Evolutionary conservation across 2,329 filamentous ascomycete species (phyloP).

Genomic region (Gliomastix tumulicola): DNA sequence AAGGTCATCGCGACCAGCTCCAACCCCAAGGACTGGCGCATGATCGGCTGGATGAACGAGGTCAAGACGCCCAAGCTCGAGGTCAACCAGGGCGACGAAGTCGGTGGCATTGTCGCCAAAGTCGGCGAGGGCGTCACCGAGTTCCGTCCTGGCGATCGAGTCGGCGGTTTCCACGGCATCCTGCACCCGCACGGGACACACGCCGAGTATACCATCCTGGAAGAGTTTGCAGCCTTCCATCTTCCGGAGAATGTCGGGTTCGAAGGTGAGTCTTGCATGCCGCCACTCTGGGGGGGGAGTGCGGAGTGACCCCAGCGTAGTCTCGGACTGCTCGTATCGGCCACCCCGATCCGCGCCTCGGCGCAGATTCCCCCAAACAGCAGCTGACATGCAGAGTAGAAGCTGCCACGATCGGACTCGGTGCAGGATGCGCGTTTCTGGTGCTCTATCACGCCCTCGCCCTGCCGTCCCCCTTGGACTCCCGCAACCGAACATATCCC

Average conservation of each 20-base stretch:
- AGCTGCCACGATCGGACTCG: constrained; percentile 49
- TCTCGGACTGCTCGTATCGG: too few species aligned
- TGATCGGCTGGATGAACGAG: constrained; percentile 1
- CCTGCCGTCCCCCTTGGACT: constrained; percentile 41
- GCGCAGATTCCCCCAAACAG: too few species aligned
- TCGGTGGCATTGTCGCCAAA: constrained; percentile 12
- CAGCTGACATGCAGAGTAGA: too few species aligned
- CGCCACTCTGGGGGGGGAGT: too few species aligned
- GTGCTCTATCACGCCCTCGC: constrained; percentile 38
- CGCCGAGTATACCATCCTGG: constrained; percentile 53
- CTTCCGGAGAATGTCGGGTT: constrained; percentile 38
- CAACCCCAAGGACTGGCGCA: constrained; percentile 15
- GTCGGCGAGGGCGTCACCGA: constrained; percentile 10
- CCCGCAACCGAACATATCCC: constrained; percentile 16
- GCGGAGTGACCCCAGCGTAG: too few species aligned
- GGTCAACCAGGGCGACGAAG: constrained; percentile 16
- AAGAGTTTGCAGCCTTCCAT: constrained; percentile 47
- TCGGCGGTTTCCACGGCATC: constrained; percentile 43
- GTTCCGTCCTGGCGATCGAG: constrained; percentile 29
- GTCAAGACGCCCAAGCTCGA: constrained; percentile 6
- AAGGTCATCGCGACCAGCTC: constrained; percentile 10
- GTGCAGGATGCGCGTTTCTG: constrained; percentile 45
- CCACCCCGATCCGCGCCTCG: too few species aligned
- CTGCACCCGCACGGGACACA: constrained; percentile 40
- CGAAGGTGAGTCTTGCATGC: constrained; percentile 19